Evolutionary conservation across 2,329 filamentous ascomycete genomes (phyloP).

Genomic region (Colletotrichum endophyticum): DNA sequence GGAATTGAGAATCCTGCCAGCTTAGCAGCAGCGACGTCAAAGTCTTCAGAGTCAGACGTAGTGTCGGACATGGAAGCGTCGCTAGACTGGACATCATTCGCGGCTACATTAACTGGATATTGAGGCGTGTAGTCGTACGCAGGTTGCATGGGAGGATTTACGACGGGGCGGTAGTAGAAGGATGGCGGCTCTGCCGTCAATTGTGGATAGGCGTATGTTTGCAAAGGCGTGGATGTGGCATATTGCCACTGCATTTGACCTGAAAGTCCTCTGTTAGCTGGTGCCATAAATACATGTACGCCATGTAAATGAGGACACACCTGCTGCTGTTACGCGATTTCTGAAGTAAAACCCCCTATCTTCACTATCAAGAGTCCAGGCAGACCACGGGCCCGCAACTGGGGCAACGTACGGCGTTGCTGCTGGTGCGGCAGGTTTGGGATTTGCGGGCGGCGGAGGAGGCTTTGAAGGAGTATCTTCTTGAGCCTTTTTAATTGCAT

Average conservation of each 20-base stretch:
- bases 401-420: background rate
- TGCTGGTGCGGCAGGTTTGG: no score
- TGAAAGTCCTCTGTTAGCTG: background rate
- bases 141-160: background rate
- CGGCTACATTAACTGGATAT: background rate
- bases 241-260: background rate
- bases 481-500: background rate
- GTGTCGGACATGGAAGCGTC: background rate
- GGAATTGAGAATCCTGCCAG: background rate
- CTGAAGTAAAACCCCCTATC: background rate
- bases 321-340: background rate
- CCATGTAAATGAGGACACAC: background rate
- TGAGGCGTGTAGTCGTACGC: background rate
- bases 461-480: background rate
- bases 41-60: background rate
- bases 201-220: background rate
- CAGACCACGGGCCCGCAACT: background rate
- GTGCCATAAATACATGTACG: no score
- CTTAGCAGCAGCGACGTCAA: background rate
- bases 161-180: background rate
- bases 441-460: rapidly evolving
- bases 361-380: background rate
- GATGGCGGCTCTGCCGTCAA: background rate
- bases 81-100: background rate
- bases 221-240: background rate